Base-by-base conservation (phyloP, 257 asterid species). In the Scutellaria barbata region DNA sequence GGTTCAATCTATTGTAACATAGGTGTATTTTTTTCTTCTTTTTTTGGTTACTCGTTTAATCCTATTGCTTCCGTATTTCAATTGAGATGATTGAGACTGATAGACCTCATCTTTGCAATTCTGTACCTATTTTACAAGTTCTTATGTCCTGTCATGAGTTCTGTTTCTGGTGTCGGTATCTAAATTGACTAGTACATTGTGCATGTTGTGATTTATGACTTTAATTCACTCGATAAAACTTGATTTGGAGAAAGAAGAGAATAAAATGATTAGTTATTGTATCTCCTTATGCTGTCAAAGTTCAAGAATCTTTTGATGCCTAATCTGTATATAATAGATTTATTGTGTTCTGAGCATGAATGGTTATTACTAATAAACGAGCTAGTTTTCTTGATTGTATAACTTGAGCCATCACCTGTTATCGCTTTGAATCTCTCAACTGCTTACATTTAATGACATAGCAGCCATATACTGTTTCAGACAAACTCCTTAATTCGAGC, bases 111-210 rank as follows among this genome's bases (percentile, higher is more conserved):
- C 48, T 43, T 8, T 12, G 10, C 48, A 8, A 2, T 48, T 48
- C 68, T 17, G 17, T 22, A 76, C 57, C 63, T 47, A 30, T 53
- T 75, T 9, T 59, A 0, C 51, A 10, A 37, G 47, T 51, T 22
- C 7, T 30, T 41, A 6, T 18, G 14, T 61, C 51, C 8, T 43
- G 4, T 63, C 50, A 13, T 57, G 55, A 37, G 14, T 66, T 74
- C 43, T 35, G 73, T 17, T 55, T 37, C 51, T 33, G 51, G 41
- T 43, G 13, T 22, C 40, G 35, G 52, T 43, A 12, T 61, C 8
- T 61, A 16, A 35, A 14, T 62, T 62, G 39, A 41, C 0, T 22
- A n/a, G 1, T 48, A 30, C 22, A 11, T 39, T 52, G 51, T 51
- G 50, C 50, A 51, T 35, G 71, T n/a, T 25, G 57, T 64, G 70